phyloP scores from a whole-genome alignment of 768 basidiomycete genomes.

The Tubosaeta sp. region DNA sequence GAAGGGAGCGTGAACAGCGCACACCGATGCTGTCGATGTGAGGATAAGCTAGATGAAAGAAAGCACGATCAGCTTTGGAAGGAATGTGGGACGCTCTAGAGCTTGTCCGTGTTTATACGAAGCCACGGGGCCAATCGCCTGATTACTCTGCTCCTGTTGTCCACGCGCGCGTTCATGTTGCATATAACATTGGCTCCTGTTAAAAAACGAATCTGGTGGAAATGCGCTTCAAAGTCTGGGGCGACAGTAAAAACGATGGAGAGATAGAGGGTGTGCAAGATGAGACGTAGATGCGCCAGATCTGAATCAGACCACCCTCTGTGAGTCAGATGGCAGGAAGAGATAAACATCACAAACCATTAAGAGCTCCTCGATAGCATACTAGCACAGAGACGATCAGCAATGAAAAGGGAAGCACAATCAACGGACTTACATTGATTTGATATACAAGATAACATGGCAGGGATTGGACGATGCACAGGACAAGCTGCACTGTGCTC shows the following conservation, averaged over 20 bases:
- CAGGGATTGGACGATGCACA: slow-evolving; percentile 10
- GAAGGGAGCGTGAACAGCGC: neutral
- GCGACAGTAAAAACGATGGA: slow-evolving; percentile 3
- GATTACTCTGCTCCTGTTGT: slow-evolving; percentile 95
- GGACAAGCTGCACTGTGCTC: slow-evolving; percentile 5
- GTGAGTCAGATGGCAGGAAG: neutral
- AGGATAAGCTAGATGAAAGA: slow-evolving; percentile 9
- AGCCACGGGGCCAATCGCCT: slow-evolving; percentile 85
- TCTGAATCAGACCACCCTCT: slow-evolving; percentile 1
- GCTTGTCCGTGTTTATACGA: slow-evolving; percentile 94
- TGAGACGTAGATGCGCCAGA: slow-evolving; percentile 21
- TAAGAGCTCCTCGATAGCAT: slow-evolving; percentile 11
- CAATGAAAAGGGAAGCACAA: neutral
- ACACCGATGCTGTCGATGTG: slow-evolving; percentile 15
- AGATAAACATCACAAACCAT: slow-evolving; percentile 11
- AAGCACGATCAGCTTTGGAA: neutral
- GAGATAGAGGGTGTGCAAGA: slow-evolving; percentile 8
- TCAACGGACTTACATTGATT: slow-evolving; percentile 11
- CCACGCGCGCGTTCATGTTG: slow-evolving; percentile 16
- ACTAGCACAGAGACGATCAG: slow-evolving; percentile 3
- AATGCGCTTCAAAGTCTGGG: neutral
- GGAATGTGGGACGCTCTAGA: slow-evolving; percentile 92
- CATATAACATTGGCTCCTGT: slow-evolving; percentile 5
- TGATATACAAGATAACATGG: slow-evolving; percentile 14
- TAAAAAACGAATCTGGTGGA: neutral